Evolutionary conservation across 2,329 filamentous ascomycete species (phyloP), one percentile per base, ranked within the genome.

Genomic region (Plectosphaerella plurivora): DNA sequence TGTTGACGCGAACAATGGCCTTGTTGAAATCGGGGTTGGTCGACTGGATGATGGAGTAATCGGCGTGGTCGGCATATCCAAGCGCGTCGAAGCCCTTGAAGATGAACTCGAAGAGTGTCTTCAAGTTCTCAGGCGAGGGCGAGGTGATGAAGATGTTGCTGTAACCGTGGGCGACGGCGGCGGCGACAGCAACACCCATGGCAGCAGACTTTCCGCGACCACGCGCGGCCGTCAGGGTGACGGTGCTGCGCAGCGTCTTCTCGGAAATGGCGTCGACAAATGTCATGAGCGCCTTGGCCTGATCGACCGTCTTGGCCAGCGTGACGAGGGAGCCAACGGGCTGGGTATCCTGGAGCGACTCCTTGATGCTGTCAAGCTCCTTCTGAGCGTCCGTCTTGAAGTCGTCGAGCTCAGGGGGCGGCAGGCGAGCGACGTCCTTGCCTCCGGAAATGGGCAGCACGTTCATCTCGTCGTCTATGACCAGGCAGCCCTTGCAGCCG

Each of bases 121-220:
- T 99, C 78, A 99, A 78, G 72, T 99, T 99, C 73, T 99, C 95
- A 1, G 94, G 94, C 55, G 91, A 97, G 0, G 93, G 93, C 1
- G 93, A 97, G 2, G 94, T 99, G 66, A 99, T 96, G 73, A 99
- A 99, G 63, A 99, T 96, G 69, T 99, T 99, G 76, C 91, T 96
- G 72, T 99, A 99, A 24, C 94, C 94, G 66, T 97, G 89, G 1
- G 94, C 93, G 45, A 99, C 83, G 2, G 95, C 95, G 3, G 94
- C 91, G 4, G 94, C 94, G 44, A 99, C 88, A 3, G 94, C 91
- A 49, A 99, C 87, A 72, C 94, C 94, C 63, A 99, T 81, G 24
- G 94, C 94, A 16, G 94, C 95, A 18, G 94, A 99, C 73, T 99
- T 99, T 72, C 94, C 94, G 63, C 94, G 87, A 69, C 94, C 94